Evolutionary conservation across 1,284 basidiomycete species (phyloP).

Genomic region (Malassezia cuniculi): DNA sequence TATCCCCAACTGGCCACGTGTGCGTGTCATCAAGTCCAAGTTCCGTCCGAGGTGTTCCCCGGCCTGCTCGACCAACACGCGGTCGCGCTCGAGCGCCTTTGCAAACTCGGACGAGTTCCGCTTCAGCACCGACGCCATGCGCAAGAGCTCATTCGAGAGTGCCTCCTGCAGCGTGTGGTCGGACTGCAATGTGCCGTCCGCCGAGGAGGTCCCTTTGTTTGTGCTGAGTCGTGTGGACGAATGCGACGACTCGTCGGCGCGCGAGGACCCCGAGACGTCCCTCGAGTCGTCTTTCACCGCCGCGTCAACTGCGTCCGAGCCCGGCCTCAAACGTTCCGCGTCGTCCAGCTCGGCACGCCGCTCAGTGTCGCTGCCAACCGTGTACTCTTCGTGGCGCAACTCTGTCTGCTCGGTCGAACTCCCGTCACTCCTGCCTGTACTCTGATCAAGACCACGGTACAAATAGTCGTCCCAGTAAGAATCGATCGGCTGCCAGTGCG

Average conservation of each 20-base stretch:
- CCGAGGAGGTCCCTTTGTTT: no score
- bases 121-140: constrained; percentile 38
- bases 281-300: neutral
- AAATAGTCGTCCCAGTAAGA: constrained; percentile 14
- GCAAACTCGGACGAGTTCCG: constrained; percentile 36
- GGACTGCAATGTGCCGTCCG: constrained; percentile 17
- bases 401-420: neutral
- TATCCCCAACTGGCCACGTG: constrained; percentile 35
- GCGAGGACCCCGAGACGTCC: neutral
- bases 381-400: neutral
- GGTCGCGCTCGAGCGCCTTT: constrained; percentile 39
- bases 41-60: constrained; percentile 25
- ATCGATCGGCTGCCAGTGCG: no score
- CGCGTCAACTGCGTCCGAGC: neutral
- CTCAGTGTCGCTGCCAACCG: no score
- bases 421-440: no score
- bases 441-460: constrained; percentile 8
- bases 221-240: no score
- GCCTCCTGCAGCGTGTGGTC: constrained; percentile 34
- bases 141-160: constrained; percentile 37
- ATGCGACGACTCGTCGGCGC: no score
- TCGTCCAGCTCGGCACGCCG: no score
- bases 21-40: constrained; percentile 41
- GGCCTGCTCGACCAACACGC: constrained; percentile 34
- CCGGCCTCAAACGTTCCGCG: neutral